Evolutionary conservation across 768 basidiomycete species (phyloP).

Genomic region (Podaxis pistillaris): DNA sequence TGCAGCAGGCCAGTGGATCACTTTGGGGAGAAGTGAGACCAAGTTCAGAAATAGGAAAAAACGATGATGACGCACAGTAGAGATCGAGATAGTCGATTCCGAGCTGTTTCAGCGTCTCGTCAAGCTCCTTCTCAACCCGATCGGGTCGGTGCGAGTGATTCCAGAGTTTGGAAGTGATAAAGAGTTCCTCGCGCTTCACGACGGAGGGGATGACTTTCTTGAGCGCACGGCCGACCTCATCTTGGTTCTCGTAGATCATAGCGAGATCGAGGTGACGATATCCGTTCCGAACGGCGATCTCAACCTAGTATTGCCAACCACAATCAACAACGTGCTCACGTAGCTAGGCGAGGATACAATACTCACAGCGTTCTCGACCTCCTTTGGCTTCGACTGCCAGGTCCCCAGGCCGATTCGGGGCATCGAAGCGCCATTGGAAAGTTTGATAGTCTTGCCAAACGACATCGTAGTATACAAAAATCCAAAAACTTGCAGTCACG

Average conservation of each 20-base stretch:
- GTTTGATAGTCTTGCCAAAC: constrained; percentile 37
- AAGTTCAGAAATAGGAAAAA: neutral
- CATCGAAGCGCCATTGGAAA: constrained; percentile 48
- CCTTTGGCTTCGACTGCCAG: constrained; percentile 72
- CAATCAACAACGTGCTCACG: constrained; percentile 5
- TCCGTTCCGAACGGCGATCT: constrained; percentile 69
- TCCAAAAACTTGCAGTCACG: neutral
- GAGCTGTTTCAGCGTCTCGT: constrained; percentile 72
- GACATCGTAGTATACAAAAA: constrained; percentile 31
- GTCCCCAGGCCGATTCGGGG: constrained; percentile 84
- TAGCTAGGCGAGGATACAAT: neutral
- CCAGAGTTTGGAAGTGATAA: constrained; percentile 84
- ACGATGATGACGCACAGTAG: constrained; percentile 50
- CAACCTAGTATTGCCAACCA: constrained; percentile 46
- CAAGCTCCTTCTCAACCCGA: constrained; percentile 69
- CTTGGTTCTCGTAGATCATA: constrained; percentile 76
- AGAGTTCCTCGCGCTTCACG: constrained; percentile 78
- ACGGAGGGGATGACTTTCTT: constrained; percentile 77
- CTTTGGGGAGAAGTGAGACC: constrained; percentile 29
- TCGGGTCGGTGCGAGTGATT: constrained; percentile 68
- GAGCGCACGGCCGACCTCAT: constrained; percentile 71
- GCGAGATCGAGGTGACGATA: constrained; percentile 88
- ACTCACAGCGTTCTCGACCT: constrained; percentile 71
- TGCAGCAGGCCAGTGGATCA: constrained; percentile 79
- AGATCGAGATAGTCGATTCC: constrained; percentile 78